Conservation (phyloP, 257 asterid genomes). For the Perilla frutescens region DNA sequence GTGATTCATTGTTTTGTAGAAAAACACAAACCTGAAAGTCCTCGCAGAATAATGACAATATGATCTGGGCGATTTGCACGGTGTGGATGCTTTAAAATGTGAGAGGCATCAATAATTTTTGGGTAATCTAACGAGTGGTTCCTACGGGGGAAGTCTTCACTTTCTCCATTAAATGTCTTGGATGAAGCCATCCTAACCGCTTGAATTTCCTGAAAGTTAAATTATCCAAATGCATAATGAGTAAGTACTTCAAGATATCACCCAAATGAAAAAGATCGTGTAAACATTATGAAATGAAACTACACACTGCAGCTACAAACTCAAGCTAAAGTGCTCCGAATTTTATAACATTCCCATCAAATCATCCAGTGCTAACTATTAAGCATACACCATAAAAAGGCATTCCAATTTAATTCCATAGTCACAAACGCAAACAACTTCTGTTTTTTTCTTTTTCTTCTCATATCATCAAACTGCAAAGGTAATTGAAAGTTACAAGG, state of each 20-base stretch:
- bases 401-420: neutral
- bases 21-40: constrained; percentile 81
- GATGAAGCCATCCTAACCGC: constrained; percentile 49
- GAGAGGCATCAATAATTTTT: constrained; percentile 72
- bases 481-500: neutral
- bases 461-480: constrained; percentile 6
- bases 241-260: neutral
- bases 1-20: neutral
- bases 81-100: constrained; percentile 83
- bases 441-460: neutral
- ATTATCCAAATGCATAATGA: constrained; percentile 27
- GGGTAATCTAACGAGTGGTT: constrained; percentile 57
- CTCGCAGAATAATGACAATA: constrained; percentile 84
- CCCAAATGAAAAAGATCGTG: neutral
- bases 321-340: constrained; percentile 7
- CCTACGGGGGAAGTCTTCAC: constrained; percentile 44
- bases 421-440: neutral
- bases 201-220: constrained; percentile 54
- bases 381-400: constrained; percentile 6
- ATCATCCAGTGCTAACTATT: constrained; percentile 7
- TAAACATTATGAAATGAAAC: constrained; percentile 1
- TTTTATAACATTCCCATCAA: constrained; percentile 23
- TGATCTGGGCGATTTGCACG: constrained; percentile 91
- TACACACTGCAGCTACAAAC: constrained; percentile 18
- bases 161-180: constrained; percentile 51